A percentile compares a stretch with the other conserved stretches of the same genome.
These are phyloP conservation scores for Vitis rotundifolia DNA, from an alignment of 164 flowering plant species.

Conservation along the genomic window DNA sequence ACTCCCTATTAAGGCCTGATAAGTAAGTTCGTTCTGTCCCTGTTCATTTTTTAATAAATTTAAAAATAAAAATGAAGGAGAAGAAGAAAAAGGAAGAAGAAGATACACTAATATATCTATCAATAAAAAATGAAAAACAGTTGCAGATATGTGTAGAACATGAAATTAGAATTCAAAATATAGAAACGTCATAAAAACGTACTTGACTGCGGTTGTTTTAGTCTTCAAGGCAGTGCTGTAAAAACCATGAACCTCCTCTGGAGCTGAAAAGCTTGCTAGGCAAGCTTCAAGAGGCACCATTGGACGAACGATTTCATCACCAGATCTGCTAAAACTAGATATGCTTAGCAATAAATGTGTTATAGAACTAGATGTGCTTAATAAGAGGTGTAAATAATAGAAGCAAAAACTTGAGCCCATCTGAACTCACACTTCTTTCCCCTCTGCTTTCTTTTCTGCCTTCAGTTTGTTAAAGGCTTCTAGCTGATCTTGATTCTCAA, in stretches of 20 bases:
- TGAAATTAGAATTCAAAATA: too few species aligned
- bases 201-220: constrained; percentile 91
- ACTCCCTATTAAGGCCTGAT: not conserved
- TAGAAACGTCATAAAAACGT: constrained; percentile 24
- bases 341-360: constrained; percentile 1
- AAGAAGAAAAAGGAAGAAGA: not conserved
- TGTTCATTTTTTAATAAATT: not conserved
- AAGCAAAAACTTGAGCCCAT: not conserved
- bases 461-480: constrained; percentile 69
- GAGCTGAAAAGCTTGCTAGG: constrained; percentile 73
- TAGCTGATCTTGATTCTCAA: constrained; percentile 64
- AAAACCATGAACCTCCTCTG: constrained; percentile 91
- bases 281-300: constrained; percentile 92
- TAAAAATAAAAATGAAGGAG: too few species aligned
- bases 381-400: not conserved
- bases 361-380: not conserved
- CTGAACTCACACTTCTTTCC: constrained; percentile 76
- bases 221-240: constrained; percentile 87
- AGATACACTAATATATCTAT: not conserved
- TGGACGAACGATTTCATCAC: constrained; percentile 82
- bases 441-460: constrained; percentile 56
- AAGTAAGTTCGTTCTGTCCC: not conserved
- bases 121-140: not conserved
- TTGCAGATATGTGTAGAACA: too few species aligned
- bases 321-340: constrained; percentile 20